Percentiles rank a stretch among this genome's conserved stretches.
These are phyloP conservation scores for Arbutus unedo DNA, from an alignment of 148 eudicot genomes.

Conservation along the genomic window DNA sequence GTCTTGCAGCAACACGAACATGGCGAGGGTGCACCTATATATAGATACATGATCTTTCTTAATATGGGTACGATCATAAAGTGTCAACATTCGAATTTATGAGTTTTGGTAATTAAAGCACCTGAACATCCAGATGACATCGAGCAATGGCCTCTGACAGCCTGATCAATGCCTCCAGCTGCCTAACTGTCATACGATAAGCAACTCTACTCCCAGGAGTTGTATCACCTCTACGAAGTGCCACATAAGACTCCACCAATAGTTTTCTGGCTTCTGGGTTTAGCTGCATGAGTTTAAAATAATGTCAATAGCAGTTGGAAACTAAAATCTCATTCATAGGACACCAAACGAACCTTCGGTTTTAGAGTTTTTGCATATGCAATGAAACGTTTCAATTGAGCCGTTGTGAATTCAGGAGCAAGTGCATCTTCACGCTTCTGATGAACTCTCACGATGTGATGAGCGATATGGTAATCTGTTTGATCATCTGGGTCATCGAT, in stretches of 20 bases:
- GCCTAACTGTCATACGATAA: constrained; percentile 98
- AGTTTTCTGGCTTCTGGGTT: constrained; percentile 71
- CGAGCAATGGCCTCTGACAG: constrained; percentile 96
- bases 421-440: constrained; percentile 91
- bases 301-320: constrained; percentile 2
- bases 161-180: constrained; percentile 90
- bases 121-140: constrained; percentile 70
- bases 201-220: constrained; percentile 96
- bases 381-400: constrained; percentile 85
- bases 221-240: constrained; percentile 84
- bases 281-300: constrained; percentile 46
- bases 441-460: constrained; percentile 91
- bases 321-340: background rate
- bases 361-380: constrained; percentile 79
- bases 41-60: constrained; percentile 15
- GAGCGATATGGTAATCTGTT: constrained; percentile 92
- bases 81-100: background rate
- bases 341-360: constrained; percentile 59
- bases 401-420: constrained; percentile 82
- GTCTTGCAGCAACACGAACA: constrained; percentile 73
- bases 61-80: background rate
- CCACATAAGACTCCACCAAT: constrained; percentile 87
- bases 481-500: constrained; percentile 98
- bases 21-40: constrained; percentile 74
- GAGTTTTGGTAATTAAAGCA: constrained; percentile 18